A percentile compares a stretch with the other conserved stretches of the same genome.
Conservation (phyloP, 2,329 filamentous ascomycete genomes). For the Alternaria hordeiaustralica region DNA sequence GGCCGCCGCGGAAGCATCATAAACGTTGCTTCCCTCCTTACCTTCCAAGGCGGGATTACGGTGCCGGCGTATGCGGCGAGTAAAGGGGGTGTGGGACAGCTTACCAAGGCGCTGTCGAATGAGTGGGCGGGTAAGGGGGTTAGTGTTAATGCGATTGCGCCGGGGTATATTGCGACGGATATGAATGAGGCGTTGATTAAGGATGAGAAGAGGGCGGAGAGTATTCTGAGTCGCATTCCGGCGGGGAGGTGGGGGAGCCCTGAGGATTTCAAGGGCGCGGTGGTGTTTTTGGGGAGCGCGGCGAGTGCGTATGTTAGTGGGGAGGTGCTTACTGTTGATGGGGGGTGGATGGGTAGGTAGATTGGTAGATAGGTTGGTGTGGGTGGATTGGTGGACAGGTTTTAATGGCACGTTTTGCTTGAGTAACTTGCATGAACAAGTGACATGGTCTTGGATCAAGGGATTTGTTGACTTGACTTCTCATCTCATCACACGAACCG, state of each 20-base stretch:
- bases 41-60: constrained; percentile 86
- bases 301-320: constrained; percentile 84
- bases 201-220: constrained; percentile 70
- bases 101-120: constrained; percentile 85
- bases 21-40: constrained; percentile 82
- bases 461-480: background rate
- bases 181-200: constrained; percentile 87
- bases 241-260: constrained; percentile 82
- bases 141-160: constrained; percentile 86
- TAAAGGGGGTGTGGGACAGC: constrained; percentile 83
- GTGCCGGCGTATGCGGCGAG: constrained; percentile 87
- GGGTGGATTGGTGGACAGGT: background rate
- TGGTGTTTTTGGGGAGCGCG: constrained; percentile 77
- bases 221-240: constrained; percentile 81
- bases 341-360: constrained; percentile 90
- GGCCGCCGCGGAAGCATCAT: constrained; percentile 73
- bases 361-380: background rate
- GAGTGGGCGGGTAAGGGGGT: constrained; percentile 84
- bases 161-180: constrained; percentile 90
- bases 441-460: background rate
- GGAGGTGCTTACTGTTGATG: constrained; percentile 83
- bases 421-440: background rate
- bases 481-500: background rate
- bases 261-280: constrained; percentile 86
- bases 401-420: background rate